Evolutionary conservation across 2,329 filamentous ascomycete species (phyloP), one percentile per base, ranked within the genome.

Genomic region (Arthroderma sp.): DNA sequence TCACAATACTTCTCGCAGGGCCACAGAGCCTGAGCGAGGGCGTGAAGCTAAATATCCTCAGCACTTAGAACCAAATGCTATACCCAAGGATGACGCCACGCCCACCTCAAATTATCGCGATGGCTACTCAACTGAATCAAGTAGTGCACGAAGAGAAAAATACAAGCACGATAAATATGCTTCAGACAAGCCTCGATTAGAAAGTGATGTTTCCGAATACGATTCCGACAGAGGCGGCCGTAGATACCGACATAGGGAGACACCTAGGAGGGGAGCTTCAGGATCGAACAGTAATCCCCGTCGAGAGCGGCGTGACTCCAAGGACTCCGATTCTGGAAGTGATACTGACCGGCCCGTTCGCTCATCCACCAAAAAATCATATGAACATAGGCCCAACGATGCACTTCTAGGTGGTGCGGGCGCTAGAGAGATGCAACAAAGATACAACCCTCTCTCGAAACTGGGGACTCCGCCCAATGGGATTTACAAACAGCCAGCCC

Each of bases 141-240:
- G 15, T 22, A 22, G 15, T 22, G 15, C 15, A 22, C 15, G 15
- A 22, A 22, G 15, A 22, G 15, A 22, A 22, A 22, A 22, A 22
- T 22, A 22, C 15, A 22, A 22, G 15, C 15, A 22, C 15, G 15
- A 22, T 22, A 22, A 22, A 22, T 22, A 22, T 22, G 15, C 32
- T 34, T 11, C 8, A 34, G 32, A 34, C 8, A 34, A 34, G 3
- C 2, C 32, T 3, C 8, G 11, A 34, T 3, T 8, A 8, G 11
- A 11, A 34, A 34, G 8, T 11, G 32, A 34, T 11, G 11, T 8
- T 34, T 34, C 8, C 32, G 48, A 43, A 15, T 38, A 43, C n/a
- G 7, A 30, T 29, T 42, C 48, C 29, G 48, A 48, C 15, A 38
- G 10, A 11, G 44, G 36, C 7, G n/a, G n/a, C 9, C 5, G 40